Evolutionary conservation across 306 rosid genomes (phyloP).

Genomic region (Quercus ilex): DNA sequence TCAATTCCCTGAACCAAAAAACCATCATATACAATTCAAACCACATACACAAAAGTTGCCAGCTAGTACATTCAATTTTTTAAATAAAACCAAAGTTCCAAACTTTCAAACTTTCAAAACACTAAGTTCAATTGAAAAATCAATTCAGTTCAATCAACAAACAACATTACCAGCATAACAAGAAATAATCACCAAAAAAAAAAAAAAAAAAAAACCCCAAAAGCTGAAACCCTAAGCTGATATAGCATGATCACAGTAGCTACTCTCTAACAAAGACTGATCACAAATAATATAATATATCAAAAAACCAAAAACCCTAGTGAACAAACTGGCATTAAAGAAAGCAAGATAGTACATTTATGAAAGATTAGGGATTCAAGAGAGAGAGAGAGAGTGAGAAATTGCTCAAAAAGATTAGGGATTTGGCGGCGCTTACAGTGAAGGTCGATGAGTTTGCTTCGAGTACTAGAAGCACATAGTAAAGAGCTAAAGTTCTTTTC

Average conservation of each 20-base stretch:
- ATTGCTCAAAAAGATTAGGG: slow-evolving; percentile 23
- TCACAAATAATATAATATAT: slow-evolving; percentile 6
- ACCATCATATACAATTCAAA: not conserved
- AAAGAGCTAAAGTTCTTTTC: not conserved
- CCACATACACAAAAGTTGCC: not conserved
- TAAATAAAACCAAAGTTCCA: not conserved
- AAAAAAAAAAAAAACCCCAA: not conserved
- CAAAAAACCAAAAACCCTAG: slow-evolving; percentile 17
- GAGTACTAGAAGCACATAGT: slow-evolving; percentile 4
- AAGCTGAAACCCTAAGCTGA: not conserved
- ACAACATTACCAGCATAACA: not conserved
- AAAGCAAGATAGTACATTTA: not conserved
- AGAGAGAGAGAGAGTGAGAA: not conserved
- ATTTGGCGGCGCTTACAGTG: slow-evolving; percentile 24
- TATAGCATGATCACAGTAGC: slow-evolving; percentile 2
- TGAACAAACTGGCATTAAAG: not conserved
- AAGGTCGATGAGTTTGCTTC: slow-evolving; percentile 17
- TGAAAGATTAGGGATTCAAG: not conserved
- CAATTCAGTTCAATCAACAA: not conserved
- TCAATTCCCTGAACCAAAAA: slow-evolving; percentile 30
- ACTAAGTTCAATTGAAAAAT: not conserved
- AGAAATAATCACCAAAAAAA: not conserved
- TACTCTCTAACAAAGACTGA: slow-evolving; percentile 12
- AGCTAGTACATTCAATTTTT: not conserved
- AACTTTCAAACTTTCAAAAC: not conserved